Evolutionary conservation across 805 yeast genomes (phyloP), one percentile per base, ranked within the genome.

Genomic region (Candida glaebosa): DNA sequence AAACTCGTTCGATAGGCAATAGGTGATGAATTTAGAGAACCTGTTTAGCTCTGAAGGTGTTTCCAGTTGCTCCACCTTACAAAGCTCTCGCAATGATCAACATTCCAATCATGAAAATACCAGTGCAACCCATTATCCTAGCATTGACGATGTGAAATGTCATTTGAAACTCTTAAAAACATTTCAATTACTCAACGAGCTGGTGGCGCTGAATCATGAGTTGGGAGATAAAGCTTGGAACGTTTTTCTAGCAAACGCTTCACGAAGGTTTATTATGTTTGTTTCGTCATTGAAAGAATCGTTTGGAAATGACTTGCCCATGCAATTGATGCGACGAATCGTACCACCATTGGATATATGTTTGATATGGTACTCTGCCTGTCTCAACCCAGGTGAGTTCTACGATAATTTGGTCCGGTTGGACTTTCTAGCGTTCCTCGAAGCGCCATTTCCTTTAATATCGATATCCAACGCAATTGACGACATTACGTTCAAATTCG

Each of bases 341-440:
- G 14, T 49, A 18, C 57, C 57, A 2, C 57, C 57, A 1, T 41
- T 54, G 37, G 58, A 54, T 37, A 48, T 54, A 1, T 33, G 53
- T 12, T 36, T 51, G 47, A 50, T 54, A 14, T 54, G 57, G 58
- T 51, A 54, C 28, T 45, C 53, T 2, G 46, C 51, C 35, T 37
- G 49, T 26, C 40, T 52, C 26, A 51, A 51, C 26, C 55, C 57
- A 5, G 32, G 43, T 17, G 25, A 44, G 1, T 46, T 39, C 24
- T 52, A 52, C 36, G 56, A 52, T 19, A 43, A 31, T 5, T 51
- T 51, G 24, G 40, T 39, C 7, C 41, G 54, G 5, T 47, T 47
- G 33, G 30, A 45, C 33, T 49, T 54, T 28, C 37, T 42, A 7
- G 38, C 45, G 20, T 49, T 54, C 31, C 36, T 49, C 9, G 33